phyloP scores from a whole-genome alignment of 2,329 filamentous ascomycete species.

The Leptographium wingfieldii region DNA sequence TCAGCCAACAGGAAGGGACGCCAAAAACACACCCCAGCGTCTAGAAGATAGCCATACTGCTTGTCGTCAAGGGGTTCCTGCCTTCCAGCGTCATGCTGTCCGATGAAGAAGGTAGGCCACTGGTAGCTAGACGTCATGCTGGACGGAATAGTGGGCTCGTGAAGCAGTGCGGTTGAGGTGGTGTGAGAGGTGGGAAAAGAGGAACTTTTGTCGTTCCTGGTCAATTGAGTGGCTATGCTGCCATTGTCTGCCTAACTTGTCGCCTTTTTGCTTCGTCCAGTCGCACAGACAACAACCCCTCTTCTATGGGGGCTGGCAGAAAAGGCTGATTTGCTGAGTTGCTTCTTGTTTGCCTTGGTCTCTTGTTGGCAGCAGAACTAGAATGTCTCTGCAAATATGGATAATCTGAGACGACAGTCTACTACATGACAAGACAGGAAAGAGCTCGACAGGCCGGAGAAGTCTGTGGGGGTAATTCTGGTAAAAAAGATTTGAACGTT shows the following conservation, averaged over 20 bases:
- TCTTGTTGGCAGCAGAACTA: not conserved
- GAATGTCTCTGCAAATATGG: not conserved
- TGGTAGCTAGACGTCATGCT: conserved; percentile 10
- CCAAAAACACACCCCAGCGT: conserved; percentile 40
- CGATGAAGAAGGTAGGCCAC: conserved; percentile 49
- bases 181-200: not conserved
- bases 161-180: not conserved
- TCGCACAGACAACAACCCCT: not conserved
- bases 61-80: conserved; percentile 47
- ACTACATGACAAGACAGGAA: not conserved
- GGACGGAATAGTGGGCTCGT: not conserved
- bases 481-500: not conserved
- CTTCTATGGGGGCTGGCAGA: not conserved
- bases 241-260: not conserved
- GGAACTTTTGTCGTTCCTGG: not conserved
- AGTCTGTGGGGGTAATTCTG: not conserved
- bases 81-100: conserved; percentile 59
- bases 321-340: not conserved
- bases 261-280: not conserved
- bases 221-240: not conserved
- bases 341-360: not conserved
- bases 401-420: not conserved
- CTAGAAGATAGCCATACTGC: conserved; percentile 55
- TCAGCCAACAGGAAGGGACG: not conserved
- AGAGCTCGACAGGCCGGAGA: not conserved